Evolutionary conservation across 1,139 yeast species (phyloP).

Genomic region (Candida gigantensis): DNA sequence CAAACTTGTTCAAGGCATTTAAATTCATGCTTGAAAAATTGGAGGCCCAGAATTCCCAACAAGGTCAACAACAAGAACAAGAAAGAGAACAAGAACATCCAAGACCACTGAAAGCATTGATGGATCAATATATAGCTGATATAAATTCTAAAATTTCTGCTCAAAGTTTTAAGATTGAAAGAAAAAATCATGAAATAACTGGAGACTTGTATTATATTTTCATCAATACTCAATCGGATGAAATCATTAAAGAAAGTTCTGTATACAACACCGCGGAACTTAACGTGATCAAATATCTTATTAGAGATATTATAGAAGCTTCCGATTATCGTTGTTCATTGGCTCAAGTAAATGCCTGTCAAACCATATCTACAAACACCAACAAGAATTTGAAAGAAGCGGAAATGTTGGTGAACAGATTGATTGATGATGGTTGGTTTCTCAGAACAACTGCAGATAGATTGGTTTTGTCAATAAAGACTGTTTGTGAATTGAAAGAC

Average conservation of each 20-base stretch:
- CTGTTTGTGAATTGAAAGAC: conserved; percentile 49
- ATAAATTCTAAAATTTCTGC: conserved; percentile 41
- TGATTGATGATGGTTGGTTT: conserved; percentile 59
- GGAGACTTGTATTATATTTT: conserved; percentile 39
- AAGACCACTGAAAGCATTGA: conserved; percentile 11
- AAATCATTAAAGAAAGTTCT: conserved; percentile 43
- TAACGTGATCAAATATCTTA: conserved; percentile 47
- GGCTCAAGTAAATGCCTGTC: conserved; percentile 32
- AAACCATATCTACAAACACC: conserved; percentile 22
- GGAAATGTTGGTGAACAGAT: conserved; percentile 32
- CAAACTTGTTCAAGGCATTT: conserved; percentile 18
- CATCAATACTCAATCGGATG: conserved; percentile 44
- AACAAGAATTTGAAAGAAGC: conserved; percentile 34
- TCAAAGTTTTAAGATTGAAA: conserved; percentile 49
- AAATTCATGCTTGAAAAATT: conserved; percentile 13
- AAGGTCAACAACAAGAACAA: too few species aligned
- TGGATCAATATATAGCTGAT: conserved; percentile 30
- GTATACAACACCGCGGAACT: conserved; percentile 48
- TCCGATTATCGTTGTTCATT: conserved; percentile 27
- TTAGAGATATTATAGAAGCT: conserved; percentile 47
- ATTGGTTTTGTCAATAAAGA: conserved; percentile 40
- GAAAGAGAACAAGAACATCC: too few species aligned
- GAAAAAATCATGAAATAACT: conserved; percentile 36
- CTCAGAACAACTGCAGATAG: conserved; percentile 26
- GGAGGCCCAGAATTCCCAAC: too few species aligned